Percentiles rank a stretch among this genome's conserved stretches.
Conservation (phyloP, 345 rosid genomes). For the Aegle marmelos region DNA sequence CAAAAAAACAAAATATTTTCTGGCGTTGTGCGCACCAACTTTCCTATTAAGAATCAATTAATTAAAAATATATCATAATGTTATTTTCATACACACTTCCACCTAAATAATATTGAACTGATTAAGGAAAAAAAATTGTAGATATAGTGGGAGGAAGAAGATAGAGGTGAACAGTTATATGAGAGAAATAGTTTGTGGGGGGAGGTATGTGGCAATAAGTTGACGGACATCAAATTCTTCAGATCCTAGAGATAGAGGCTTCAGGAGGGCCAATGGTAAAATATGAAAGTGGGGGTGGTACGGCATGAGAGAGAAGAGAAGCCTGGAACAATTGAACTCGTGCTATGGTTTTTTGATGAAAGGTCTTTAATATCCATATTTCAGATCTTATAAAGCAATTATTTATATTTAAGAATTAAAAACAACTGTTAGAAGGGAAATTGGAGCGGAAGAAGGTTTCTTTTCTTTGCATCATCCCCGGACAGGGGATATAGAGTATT, state of each 20-base stretch:
- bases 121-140: neutral
- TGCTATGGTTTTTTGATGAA: neutral
- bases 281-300: neutral
- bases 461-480: neutral
- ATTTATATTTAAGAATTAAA: neutral
- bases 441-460: neutral
- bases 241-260: neutral
- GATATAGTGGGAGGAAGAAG: neutral
- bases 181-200: neutral
- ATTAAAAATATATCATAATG: neutral
- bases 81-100: neutral
- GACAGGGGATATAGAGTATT: neutral
- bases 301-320: neutral
- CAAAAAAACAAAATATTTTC: neutral
- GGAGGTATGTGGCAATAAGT: neutral
- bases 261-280: neutral
- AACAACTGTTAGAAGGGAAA: neutral
- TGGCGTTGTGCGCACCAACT: neutral
- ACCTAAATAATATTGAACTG: no score
- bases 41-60: neutral
- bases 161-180: neutral
- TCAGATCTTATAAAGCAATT: neutral
- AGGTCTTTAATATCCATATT: neutral
- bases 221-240: neutral
- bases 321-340: neutral